Percentiles rank a stretch among this genome's conserved stretches.
Conservation (phyloP, 768 basidiomycete species). For the Leccinum fibrillosum region DNA sequence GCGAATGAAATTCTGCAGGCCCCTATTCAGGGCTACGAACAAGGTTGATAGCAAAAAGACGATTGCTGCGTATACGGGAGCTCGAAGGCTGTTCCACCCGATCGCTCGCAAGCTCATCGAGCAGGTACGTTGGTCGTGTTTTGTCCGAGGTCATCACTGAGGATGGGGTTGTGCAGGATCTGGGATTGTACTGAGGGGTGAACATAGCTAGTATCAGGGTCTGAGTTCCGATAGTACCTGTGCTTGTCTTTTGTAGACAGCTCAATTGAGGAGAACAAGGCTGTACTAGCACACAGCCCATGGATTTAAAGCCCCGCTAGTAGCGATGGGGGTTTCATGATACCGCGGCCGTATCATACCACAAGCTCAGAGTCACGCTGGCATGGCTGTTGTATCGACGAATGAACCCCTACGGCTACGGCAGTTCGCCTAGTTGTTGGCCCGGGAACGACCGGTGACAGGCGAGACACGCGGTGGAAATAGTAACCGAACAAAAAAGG, state of each 20-base stretch:
- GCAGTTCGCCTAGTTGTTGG: not conserved
- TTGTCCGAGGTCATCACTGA: not conserved
- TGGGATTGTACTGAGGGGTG: slow-evolving; percentile 9
- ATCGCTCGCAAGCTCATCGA: slow-evolving; percentile 49
- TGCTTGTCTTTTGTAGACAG: not conserved
- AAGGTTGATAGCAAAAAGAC: slow-evolving; percentile 37
- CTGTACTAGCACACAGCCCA: not conserved
- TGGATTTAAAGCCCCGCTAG: not conserved
- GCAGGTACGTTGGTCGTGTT: slow-evolving; percentile 33
- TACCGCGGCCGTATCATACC: too few species aligned
- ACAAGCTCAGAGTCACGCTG: not conserved
- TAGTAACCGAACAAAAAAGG: slow-evolving; percentile 4
- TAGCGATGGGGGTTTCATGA: not conserved
- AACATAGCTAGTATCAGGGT: not conserved
- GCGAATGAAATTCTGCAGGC: slow-evolving; percentile 56
- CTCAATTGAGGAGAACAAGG: not conserved
- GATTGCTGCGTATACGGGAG: slow-evolving; percentile 31
- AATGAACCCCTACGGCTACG: not conserved
- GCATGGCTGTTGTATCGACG: not conserved
- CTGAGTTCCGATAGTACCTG: not conserved
- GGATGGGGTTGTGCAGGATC: slow-evolving; percentile 18
- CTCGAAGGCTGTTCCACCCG: slow-evolving; percentile 44
- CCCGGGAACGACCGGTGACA: not conserved
- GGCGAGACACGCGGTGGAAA: not conserved
- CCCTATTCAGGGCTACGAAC: slow-evolving; percentile 39